Conservation (phyloP, 805 yeast genomes). For the Barnettozyma populi region DNA sequence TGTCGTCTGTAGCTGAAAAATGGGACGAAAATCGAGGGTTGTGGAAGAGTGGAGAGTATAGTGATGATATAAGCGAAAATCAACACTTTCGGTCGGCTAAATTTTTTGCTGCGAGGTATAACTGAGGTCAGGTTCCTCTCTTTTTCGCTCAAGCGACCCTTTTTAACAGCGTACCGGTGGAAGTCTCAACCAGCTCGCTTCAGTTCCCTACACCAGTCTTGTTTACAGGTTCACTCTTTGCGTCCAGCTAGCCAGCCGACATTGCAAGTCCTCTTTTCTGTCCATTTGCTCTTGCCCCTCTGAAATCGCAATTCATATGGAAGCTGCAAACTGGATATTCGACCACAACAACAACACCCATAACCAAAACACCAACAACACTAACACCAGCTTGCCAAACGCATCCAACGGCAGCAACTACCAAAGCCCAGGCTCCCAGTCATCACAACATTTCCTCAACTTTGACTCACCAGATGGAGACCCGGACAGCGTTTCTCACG, state of each 20-base stretch:
- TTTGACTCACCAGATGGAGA: constrained; percentile 19
- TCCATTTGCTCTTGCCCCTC: neutral
- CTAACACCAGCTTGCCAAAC: neutral
- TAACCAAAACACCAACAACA: too few species aligned
- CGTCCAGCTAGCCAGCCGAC: neutral
- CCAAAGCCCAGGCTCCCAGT: constrained; percentile 7
- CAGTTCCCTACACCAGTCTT: neutral
- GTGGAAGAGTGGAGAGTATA: too few species aligned
- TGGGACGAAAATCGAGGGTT: neutral
- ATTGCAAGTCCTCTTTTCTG: neutral
- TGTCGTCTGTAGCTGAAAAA: neutral
- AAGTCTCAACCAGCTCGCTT: neutral
- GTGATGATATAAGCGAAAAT: neutral
- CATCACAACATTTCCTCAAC: constrained; percentile 12
- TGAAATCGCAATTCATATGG: constrained; percentile 3
- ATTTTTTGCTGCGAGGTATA: neutral
- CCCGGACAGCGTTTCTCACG: constrained; percentile 9
- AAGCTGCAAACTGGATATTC: constrained; percentile 12
- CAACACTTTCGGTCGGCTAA: neutral
- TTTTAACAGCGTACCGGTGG: neutral
- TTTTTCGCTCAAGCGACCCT: neutral
- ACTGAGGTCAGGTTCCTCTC: neutral
- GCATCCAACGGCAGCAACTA: neutral
- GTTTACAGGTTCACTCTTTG: neutral
- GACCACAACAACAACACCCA: constrained; percentile 10